Evolutionary conservation across 2,329 filamentous ascomycete genomes (phyloP).

Genomic region (Nemania diffusa): DNA sequence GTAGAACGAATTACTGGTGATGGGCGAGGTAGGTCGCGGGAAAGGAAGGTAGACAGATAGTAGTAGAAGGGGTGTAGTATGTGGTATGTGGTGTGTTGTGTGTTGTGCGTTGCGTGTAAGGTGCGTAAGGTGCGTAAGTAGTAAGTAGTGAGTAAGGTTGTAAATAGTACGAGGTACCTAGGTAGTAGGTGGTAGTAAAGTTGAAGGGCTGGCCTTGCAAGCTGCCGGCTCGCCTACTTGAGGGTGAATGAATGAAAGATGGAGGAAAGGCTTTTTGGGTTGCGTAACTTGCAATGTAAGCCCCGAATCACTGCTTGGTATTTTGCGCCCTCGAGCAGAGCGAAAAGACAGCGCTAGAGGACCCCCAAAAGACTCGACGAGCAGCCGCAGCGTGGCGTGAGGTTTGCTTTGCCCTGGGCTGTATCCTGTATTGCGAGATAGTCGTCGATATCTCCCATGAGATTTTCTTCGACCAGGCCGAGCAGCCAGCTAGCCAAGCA

Average conservation of each 20-base stretch:
- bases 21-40: constrained; percentile 7
- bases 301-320: constrained; percentile 26
- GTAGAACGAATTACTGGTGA: constrained; percentile 6
- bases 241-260: constrained; percentile 27
- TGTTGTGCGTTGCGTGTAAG: not conserved
- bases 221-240: not conserved
- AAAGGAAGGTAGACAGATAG: constrained; percentile 7
- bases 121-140: not conserved
- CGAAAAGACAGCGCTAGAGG: constrained; percentile 24
- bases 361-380: constrained; percentile 20
- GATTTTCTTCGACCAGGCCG: constrained; percentile 45
- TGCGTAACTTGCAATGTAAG: constrained; percentile 2
- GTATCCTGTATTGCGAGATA: constrained; percentile 16
- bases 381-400: constrained; percentile 19
- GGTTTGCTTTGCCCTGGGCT: constrained; percentile 28
- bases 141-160: not conserved
- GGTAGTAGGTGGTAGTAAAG: not conserved
- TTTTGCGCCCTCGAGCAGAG: constrained; percentile 21
- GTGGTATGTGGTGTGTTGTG: not conserved
- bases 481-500: constrained; percentile 25
- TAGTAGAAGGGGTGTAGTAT: not conserved
- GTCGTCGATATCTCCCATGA: constrained; percentile 44
- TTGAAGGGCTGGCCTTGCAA: constrained; percentile 18
- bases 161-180: not conserved
- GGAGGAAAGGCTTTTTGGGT: constrained; percentile 14